These are phyloP conservation scores for Trametes gibbosa DNA, from an alignment of 768 basidiomycete genomes.

Conservation along the genomic window DNA sequence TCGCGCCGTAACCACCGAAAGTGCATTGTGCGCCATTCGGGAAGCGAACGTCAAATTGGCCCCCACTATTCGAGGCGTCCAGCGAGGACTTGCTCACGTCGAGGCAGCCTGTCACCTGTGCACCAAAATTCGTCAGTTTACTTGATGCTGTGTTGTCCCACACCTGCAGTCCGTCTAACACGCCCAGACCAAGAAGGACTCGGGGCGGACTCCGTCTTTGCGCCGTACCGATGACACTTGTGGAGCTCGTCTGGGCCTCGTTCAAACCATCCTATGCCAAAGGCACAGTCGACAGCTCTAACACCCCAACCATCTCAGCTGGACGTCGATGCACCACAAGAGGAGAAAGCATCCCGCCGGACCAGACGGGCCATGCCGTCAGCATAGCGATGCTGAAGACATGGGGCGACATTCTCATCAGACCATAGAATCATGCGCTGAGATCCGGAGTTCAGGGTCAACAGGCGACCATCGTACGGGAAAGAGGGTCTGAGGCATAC, in stretches of 20 bases:
- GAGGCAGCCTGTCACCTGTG: constrained; percentile 41
- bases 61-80: constrained; percentile 38
- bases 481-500: not conserved
- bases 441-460: not conserved
- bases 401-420: not conserved
- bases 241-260: not conserved
- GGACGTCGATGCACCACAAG: not conserved
- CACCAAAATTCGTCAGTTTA: not conserved
- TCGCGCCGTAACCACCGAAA: constrained; percentile 49
- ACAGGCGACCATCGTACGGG: no score
- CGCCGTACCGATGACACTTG: not conserved
- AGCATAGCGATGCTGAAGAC: not conserved
- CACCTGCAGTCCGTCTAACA: not conserved
- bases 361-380: not conserved
- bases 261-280: not conserved
- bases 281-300: not conserved
- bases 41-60: constrained; percentile 49
- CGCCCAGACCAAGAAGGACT: not conserved
- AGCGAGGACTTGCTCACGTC: constrained; percentile 33
- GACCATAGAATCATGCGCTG: not conserved
- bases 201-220: constrained; percentile 1
- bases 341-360: not conserved
- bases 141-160: not conserved
- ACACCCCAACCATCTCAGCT: not conserved
- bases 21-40: constrained; percentile 53